Conservation (phyloP, 2,329 filamentous ascomycete genomes). For the Macrophomina pseudophaseolina region DNA sequence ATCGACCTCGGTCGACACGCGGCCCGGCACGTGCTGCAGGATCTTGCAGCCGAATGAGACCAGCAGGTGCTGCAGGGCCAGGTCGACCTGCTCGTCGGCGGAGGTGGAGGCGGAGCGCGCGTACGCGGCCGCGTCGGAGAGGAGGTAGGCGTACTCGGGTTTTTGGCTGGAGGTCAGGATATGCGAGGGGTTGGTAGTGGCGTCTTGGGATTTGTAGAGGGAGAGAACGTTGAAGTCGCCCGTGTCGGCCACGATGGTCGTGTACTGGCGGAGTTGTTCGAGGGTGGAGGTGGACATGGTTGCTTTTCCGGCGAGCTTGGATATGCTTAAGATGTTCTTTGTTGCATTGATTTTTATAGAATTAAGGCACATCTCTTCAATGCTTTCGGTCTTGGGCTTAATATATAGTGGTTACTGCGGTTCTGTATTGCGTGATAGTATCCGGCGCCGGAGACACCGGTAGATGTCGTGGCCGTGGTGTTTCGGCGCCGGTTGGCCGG, state of each 20-base stretch:
- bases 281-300: constrained; percentile 2
- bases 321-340: too few species aligned
- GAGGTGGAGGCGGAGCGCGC: background rate
- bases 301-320: background rate
- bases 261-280: constrained; percentile 14
- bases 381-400: background rate
- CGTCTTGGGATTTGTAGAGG: constrained; percentile 9
- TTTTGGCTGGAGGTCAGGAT: constrained; percentile 9
- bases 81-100: background rate
- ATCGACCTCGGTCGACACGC: constrained; percentile 16
- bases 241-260: constrained; percentile 23
- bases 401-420: background rate
- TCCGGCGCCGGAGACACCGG: constrained; percentile 5
- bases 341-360: background rate
- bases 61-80: constrained; percentile 11
- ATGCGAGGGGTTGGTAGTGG: constrained; percentile 15
- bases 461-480: constrained; percentile 3
- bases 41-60: constrained; percentile 14
- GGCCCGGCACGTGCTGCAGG: constrained; percentile 4
- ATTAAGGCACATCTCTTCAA: background rate
- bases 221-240: constrained; percentile 19
- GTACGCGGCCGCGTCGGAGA: background rate
- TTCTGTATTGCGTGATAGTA: constrained; percentile 2
- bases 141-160: constrained; percentile 7
- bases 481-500: constrained; percentile 1